Evolutionary conservation across 2,329 filamentous ascomycete species (phyloP), one percentile per base, ranked within the genome.

Genomic region (Neocucurbitaria cava): DNA sequence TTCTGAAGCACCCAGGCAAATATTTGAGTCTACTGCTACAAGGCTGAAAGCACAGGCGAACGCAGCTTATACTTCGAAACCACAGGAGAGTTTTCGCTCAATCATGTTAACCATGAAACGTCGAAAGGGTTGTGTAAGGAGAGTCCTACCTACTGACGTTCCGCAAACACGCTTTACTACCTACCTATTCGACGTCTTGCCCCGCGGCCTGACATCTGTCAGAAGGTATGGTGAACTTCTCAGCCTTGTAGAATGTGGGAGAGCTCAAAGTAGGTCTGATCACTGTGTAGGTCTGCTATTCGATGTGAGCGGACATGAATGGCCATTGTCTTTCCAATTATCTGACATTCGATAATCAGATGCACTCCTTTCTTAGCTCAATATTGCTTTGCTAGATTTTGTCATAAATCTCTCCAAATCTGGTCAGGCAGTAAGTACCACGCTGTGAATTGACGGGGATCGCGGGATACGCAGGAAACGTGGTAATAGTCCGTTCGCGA

Each of bases 41-140:
- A 28, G 40, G 40, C 40, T 42, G 40, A 42, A 28, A 20, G 35
- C 35, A n/a, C 39, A 24, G 40, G 5, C 18, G 11, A 39, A 5
- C 15, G 20, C 39, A 23, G 21, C 39, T 10, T 31, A 45, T 13
- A 31, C 31, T 9, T 15, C 41, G 41, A 46, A 28, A 31, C 24
- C 17, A 23, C 36, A 43, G 40, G 8, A 28, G 18, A n/a, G 20
- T 17, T 45, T 26, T 24, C 11, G 36, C 23, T 28, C 18, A 15
- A 11, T 5, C 24, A 42, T 52, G 35, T 46, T 42, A 52, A 18
- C 42, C 20, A 40, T 20, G 15, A 24, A 46, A 33, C 33, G 46
- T n/a, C 1, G n/a, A 31, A n/a, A 50, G 4, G 40, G 11, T n/a
- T 17, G 24, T 18, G 20, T 15, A 40, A 43, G 35, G 21, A 6